A percentile compares a stretch with the other conserved stretches of the same genome.
These are phyloP conservation scores for Phyllostachys edulis DNA, from an alignment of 176 grass and related monocot species.

Conservation along the genomic window DNA sequence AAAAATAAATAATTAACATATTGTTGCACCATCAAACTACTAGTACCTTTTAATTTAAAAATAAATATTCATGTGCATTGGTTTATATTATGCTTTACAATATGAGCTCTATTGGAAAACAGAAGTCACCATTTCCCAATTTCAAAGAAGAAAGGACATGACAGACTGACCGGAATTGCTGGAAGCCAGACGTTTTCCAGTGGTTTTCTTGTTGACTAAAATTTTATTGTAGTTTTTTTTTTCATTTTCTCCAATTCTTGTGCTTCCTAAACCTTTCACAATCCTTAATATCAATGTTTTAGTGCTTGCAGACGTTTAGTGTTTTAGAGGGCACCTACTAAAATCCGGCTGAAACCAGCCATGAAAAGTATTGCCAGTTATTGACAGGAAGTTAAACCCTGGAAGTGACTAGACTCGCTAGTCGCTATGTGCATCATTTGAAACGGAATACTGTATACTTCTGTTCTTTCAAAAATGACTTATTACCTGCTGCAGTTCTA, in stretches of 20 bases:
- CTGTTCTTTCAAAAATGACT: neutral
- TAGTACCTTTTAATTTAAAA: neutral
- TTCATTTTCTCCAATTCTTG: neutral
- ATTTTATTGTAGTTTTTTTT: neutral
- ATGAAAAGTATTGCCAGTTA: neutral
- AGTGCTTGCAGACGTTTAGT: neutral
- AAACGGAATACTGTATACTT: neutral
- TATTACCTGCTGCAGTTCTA: neutral
- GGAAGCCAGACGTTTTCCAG: neutral
- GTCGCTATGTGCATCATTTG: neutral
- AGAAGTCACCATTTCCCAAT: neutral
- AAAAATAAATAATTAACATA: neutral
- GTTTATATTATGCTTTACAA: conserved; percentile 1
- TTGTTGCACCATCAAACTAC: neutral
- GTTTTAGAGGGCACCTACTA: neutral
- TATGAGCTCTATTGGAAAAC: neutral
- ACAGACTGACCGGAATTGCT: neutral
- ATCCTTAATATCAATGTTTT: neutral
- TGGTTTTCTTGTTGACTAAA: neutral
- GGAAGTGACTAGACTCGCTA: neutral
- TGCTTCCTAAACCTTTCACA: neutral
- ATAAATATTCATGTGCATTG: neutral
- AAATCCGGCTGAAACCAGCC: neutral
- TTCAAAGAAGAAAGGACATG: neutral
- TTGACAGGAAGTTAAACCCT: neutral